Conservation (phyloP, 257 asterid genomes). For the Lycium ferocissimum region DNA sequence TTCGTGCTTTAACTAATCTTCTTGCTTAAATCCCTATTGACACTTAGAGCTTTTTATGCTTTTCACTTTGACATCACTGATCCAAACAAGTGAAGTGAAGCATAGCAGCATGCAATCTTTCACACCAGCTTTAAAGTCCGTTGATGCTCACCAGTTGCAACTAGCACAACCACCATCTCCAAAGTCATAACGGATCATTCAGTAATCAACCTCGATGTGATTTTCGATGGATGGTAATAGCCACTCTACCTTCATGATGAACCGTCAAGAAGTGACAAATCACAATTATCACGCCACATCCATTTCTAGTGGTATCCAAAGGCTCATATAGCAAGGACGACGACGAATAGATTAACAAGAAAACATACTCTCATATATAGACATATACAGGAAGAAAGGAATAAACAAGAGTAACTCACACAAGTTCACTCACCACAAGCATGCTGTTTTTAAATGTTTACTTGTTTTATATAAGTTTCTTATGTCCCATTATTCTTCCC, state of each 20-base stretch:
- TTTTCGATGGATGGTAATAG: background rate
- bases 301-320: background rate
- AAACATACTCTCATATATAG: background rate
- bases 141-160: background rate
- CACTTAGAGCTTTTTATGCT: background rate
- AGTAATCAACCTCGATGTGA: background rate
- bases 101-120: background rate
- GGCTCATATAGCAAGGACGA: background rate
- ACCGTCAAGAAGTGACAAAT: background rate
- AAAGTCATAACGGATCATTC: background rate
- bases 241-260: background rate
- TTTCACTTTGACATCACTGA: constrained; percentile 9
- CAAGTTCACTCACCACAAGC: background rate
- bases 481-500: background rate
- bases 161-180: constrained; percentile 2
- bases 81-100: constrained; percentile 12
- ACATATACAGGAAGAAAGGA: background rate
- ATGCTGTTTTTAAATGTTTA: background rate
- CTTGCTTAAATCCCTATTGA: background rate
- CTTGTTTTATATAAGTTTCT: background rate
- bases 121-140: background rate
- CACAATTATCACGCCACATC: background rate
- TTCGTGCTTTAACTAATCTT: background rate
- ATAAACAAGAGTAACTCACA: background rate
- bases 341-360: background rate